phyloP scores from a whole-genome alignment of 2,329 filamentous ascomycete species.

The Camillea tinctor region DNA sequence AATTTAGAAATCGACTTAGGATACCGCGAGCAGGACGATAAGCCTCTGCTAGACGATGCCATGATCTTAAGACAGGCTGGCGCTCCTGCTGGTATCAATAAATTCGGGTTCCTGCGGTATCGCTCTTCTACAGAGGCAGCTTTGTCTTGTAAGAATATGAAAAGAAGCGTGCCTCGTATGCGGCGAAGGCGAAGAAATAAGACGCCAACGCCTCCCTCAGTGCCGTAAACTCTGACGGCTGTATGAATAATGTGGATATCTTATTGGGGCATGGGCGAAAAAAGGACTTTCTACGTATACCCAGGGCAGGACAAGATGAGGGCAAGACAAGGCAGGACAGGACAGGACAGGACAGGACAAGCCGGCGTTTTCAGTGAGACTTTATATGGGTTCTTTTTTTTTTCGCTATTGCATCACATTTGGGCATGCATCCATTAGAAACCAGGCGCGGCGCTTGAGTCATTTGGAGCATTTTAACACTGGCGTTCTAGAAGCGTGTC shows the following conservation, averaged over 20 bases:
- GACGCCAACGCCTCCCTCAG: conserved; percentile 7
- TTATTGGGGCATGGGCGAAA: conserved; percentile 5
- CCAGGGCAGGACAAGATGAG: conserved; percentile 9
- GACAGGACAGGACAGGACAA: conserved; percentile 9
- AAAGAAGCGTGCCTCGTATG: conserved; percentile 29
- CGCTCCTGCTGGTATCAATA: conserved; percentile 24
- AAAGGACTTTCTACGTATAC: conserved; percentile 24
- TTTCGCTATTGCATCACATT: conserved; percentile 19
- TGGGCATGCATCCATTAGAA: conserved; percentile 8
- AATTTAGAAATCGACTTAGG: conserved; percentile 24
- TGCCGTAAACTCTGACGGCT: conserved; percentile 10
- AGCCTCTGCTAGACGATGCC: conserved; percentile 13
- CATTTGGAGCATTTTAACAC: conserved; percentile 19
- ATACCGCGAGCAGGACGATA: conserved; percentile 17
- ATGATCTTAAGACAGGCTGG: conserved; percentile 22
- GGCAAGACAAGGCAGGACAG: conserved; percentile 7
- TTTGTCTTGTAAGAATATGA: conserved; percentile 29
- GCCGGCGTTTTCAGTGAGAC: conserved; percentile 16
- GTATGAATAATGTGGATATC: conserved; percentile 11
- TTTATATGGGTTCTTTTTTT: not conserved
- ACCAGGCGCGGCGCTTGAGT: conserved; percentile 10
- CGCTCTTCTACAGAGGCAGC: conserved; percentile 29
- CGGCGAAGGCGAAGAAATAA: conserved; percentile 23
- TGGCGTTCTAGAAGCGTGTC: not conserved
- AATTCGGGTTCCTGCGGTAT: conserved; percentile 24